Conservation (phyloP, 805 yeast genomes). For the Cyberlindnera suaveolens region DNA sequence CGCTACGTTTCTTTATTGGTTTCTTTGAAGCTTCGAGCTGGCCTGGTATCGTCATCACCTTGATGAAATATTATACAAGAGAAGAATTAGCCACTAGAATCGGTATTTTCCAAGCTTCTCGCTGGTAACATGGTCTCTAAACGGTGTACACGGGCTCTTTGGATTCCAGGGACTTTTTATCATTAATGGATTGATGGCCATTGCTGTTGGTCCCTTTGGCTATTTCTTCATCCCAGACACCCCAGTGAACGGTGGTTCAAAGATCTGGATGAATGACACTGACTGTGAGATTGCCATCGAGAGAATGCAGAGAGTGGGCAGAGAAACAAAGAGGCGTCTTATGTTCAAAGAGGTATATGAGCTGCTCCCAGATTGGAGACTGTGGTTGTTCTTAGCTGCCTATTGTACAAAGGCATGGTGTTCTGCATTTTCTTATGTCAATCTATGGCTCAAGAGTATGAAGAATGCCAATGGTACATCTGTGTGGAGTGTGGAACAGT, state of each 20-base stretch:
- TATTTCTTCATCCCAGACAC: slow-evolving; percentile 32
- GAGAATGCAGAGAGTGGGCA: slow-evolving; percentile 14
- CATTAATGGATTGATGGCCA: slow-evolving; percentile 14
- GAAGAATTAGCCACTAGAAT: slow-evolving; percentile 30
- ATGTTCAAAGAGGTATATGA: slow-evolving; percentile 1
- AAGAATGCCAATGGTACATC: slow-evolving; percentile 10
- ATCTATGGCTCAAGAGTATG: slow-evolving; percentile 14
- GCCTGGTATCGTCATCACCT: slow-evolving; percentile 34
- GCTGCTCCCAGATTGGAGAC: slow-evolving; percentile 8
- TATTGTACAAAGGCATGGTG: slow-evolving; percentile 7
- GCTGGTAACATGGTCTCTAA: slow-evolving; percentile 15
- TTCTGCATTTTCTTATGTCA: slow-evolving; percentile 9
- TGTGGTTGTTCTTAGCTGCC: slow-evolving; percentile 11
- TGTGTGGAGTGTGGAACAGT: slow-evolving; percentile 6
- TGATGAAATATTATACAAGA: slow-evolving; percentile 31
- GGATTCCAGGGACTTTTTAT: slow-evolving; percentile 17
- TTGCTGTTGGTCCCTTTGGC: slow-evolving; percentile 28
- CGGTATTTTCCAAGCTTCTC: slow-evolving; percentile 18
- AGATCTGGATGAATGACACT: slow-evolving; percentile 25
- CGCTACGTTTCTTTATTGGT: slow-evolving; percentile 60
- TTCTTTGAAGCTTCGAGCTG: slow-evolving; percentile 59
- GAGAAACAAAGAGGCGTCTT: slow-evolving; percentile 10
- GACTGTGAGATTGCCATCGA: slow-evolving; percentile 26
- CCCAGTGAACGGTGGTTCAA: slow-evolving; percentile 23
- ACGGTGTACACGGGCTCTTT: slow-evolving; percentile 4